Conservation (phyloP, 768 basidiomycete species). For the Pisolithus orientalis region DNA sequence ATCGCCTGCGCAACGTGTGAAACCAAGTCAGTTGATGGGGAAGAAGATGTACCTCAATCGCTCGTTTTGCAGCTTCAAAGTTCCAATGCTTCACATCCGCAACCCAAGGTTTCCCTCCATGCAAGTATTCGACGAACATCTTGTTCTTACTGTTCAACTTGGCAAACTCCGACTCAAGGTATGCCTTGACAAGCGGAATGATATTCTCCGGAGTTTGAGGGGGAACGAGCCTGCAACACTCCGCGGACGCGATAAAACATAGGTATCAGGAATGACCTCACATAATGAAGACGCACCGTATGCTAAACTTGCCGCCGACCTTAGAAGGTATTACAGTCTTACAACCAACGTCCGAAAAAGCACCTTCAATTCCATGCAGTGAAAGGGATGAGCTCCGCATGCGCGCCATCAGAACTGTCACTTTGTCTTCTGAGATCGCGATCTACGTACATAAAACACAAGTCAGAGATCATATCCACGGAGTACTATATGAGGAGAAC, state of each 20-base stretch:
- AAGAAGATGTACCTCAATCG: slow-evolving; percentile 50
- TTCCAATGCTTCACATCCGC: slow-evolving; percentile 80
- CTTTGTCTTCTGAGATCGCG: slow-evolving; percentile 72
- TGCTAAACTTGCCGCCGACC: slow-evolving; percentile 88
- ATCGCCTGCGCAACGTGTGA: slow-evolving; percentile 23
- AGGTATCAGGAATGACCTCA: neutral
- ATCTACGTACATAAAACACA: slow-evolving; percentile 28
- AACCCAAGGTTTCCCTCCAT: slow-evolving; percentile 83
- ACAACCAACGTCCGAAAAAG: slow-evolving; percentile 74
- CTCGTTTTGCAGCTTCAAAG: slow-evolving; percentile 74
- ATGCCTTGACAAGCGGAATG: slow-evolving; percentile 56
- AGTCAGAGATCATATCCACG: neutral
- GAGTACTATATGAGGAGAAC: neutral
- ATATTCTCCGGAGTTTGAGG: slow-evolving; percentile 71
- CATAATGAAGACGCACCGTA: slow-evolving; percentile 50
- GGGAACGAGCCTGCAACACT: slow-evolving; percentile 52
- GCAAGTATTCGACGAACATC: slow-evolving; percentile 53
- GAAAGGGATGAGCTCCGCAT: slow-evolving; percentile 90
- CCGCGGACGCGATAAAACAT: too few species aligned
- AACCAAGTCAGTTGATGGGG: neutral
- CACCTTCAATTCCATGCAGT: slow-evolving; percentile 93
- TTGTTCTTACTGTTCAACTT: slow-evolving; percentile 78
- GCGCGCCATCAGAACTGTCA: slow-evolving; percentile 79
- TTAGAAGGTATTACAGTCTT: slow-evolving; percentile 96
- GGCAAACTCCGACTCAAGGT: slow-evolving; percentile 68